Evolutionary conservation across 2,329 filamentous ascomycete species (phyloP).

Genomic region (Fusarium mundagurra): DNA sequence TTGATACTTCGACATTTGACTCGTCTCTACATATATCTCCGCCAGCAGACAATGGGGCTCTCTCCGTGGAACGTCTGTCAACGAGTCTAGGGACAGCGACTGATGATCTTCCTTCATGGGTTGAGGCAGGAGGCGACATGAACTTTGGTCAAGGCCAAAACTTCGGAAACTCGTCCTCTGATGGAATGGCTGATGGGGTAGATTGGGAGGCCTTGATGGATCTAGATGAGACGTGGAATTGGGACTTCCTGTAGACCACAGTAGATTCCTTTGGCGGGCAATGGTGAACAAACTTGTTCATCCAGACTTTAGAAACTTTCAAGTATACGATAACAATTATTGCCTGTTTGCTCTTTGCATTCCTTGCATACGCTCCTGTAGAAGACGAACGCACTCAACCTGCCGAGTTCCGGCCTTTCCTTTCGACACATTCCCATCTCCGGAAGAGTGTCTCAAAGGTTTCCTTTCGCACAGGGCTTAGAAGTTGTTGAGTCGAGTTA

Average conservation of each 20-base stretch:
- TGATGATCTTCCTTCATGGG: slow-evolving; percentile 21
- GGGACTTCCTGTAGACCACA: slow-evolving; percentile 28
- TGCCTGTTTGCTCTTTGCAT: background rate
- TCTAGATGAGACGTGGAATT: slow-evolving; percentile 21
- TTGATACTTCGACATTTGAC: slow-evolving; percentile 12
- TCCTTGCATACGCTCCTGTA: background rate
- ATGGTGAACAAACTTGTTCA: background rate
- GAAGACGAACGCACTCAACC: background rate
- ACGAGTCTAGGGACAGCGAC: slow-evolving; percentile 4
- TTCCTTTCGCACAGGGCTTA: background rate
- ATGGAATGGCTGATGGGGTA: background rate
- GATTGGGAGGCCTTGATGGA: slow-evolving; percentile 36
- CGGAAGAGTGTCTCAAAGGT: background rate
- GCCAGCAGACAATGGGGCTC: background rate
- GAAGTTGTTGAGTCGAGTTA: accelerated
- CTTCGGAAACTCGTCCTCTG: background rate
- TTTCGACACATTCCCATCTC: background rate
- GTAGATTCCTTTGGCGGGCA: background rate
- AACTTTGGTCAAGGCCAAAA: background rate
- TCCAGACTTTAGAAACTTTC: background rate
- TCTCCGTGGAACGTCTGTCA: slow-evolving; percentile 6
- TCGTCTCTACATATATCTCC: slow-evolving; percentile 5
- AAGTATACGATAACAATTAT: background rate
- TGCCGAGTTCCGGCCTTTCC: slow-evolving; percentile 16
- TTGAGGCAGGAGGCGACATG: background rate